Evolutionary conservation across 257 asterid genomes (phyloP), one percentile per base, ranked within the genome.

Genomic region (Forsythia suspensa): DNA sequence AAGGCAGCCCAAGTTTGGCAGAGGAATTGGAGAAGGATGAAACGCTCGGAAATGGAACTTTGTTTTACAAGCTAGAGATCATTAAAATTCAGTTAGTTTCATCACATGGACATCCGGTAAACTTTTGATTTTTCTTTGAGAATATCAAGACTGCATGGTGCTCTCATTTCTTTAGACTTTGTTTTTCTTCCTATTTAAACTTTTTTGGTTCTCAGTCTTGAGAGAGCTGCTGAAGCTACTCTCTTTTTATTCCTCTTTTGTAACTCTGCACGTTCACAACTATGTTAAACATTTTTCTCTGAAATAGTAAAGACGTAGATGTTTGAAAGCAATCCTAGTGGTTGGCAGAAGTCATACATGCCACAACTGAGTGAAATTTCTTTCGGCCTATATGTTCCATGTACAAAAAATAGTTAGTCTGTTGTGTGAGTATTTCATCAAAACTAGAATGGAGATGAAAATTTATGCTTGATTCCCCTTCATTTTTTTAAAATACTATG

Each of bases 41-140:
- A 83, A 85, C 71, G 65, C 71, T 80, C 18, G 96, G 90, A 79
- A 89, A 77, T 86, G 99, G 97, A 76, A 92, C 93, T 87, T 87
- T 97, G 80, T 96, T 89, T 85, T 96, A 94, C 88, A 92, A 96
- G 90, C 85, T 96, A 70, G 98, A 96, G 89, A 88, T 92, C 97
- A 85, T 92, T 75, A 89, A 90, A 77, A 85, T 96, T 70, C 97
- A 92, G 87, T 79, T 94, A 81, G 84, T 96, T 79, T 89, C 97
- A 52, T 85, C 97, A 20, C 88, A 88, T 40, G 97, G 97, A 68
- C 79, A 81, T 78, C 95, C 90, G 97, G 97, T 94, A 55, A 74
- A 29, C 76, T 69, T 61, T 57, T 78, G 16, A 43, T 77, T 70
- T 18, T 57, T 52, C 46, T 79, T 43, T 36, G 42, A 18, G 46